These are phyloP conservation scores for Leccinum uliginosum DNA, from an alignment of 768 basidiomycete genomes.

Conservation along the genomic window DNA sequence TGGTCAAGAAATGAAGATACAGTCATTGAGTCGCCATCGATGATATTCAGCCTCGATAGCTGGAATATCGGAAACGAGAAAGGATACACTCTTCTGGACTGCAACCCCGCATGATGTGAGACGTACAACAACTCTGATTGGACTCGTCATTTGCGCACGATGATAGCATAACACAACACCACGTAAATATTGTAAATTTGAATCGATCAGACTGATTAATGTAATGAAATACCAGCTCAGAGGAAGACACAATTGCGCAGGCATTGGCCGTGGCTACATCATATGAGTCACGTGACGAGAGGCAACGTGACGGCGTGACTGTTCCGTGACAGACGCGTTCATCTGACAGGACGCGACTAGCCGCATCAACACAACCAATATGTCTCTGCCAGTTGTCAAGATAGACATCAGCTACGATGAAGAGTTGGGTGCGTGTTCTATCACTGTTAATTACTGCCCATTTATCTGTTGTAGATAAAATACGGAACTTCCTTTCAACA, in stretches of 20 bases:
- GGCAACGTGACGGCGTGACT: conserved; percentile 14
- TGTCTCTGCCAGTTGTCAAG: conserved; percentile 63
- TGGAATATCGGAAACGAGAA: conserved; percentile 21
- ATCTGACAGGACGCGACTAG: conserved; percentile 18
- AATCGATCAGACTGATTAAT: not conserved
- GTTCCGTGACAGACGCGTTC: conserved; percentile 27
- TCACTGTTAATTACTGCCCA: not conserved
- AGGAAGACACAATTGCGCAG: not conserved
- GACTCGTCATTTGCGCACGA: not conserved
- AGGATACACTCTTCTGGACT: conserved; percentile 25
- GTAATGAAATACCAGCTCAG: not conserved
- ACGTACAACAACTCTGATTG: not conserved
- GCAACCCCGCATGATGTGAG: conserved; percentile 1
- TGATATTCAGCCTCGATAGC: conserved; percentile 29
- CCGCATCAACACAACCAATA: conserved; percentile 14
- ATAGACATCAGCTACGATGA: conserved; percentile 62
- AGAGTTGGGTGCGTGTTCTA: conserved; percentile 54
- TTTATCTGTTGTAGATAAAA: conserved; percentile 47
- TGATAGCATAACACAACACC: not conserved
- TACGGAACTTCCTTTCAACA: conserved; percentile 64
- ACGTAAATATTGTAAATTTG: not conserved
- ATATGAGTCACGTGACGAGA: conserved; percentile 10
- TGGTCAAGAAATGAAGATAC: conserved; percentile 20
- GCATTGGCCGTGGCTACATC: no score
- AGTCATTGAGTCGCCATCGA: conserved; percentile 21